Evolutionary conservation across 2,329 filamentous ascomycete genomes (phyloP), one percentile per base, ranked within the genome.

Genomic region (Talaromyces sp.): DNA sequence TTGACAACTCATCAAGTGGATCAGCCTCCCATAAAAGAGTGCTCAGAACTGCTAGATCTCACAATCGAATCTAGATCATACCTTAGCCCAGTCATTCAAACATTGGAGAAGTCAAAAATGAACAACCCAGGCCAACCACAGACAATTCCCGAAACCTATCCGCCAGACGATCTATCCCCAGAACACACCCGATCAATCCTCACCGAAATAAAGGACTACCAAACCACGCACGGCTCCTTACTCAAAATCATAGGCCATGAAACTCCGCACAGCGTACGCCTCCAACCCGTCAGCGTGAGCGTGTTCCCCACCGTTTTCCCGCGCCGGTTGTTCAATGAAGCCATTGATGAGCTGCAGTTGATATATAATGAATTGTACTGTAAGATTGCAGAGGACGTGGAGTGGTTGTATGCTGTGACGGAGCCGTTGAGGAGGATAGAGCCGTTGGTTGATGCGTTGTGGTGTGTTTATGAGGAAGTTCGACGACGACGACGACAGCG

Each of bases 281-380:
- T 69, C 3, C 65, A 67, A 22, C 68, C 72, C 2, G 62, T 76
- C 10, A 70, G 69, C 5, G 69, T 72, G 21, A 67, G 66, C 41
- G 58, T 75, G 13, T 68, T 71, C 22, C 74, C 74, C 0, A 71
- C 73, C 0, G 59, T 63, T 1, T 75, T 75, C 53, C 73, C 72
- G 3, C 62, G 63, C 21, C 41, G 54, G 2, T 62, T 60, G 2
- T 77, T 75, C 56, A 51, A 72, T 13, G 61, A 70, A 81, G 74
- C 81, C 79, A 22, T 75, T 2, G 41, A 39, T 81, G 59, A 80
- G 75, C 63, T 88, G 75, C 70, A 87, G 83, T 72, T 81, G 76
- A 69, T 84, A 80, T 77, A 80, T 80, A 65, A 81, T 77, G 65
- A 84, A 80, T 67, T 77, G 2, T 78, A 77, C 53, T 64, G 71